These are phyloP conservation scores for Cercospora janseana DNA, from an alignment of 2,329 filamentous ascomycete genomes.

Conservation along the genomic window DNA sequence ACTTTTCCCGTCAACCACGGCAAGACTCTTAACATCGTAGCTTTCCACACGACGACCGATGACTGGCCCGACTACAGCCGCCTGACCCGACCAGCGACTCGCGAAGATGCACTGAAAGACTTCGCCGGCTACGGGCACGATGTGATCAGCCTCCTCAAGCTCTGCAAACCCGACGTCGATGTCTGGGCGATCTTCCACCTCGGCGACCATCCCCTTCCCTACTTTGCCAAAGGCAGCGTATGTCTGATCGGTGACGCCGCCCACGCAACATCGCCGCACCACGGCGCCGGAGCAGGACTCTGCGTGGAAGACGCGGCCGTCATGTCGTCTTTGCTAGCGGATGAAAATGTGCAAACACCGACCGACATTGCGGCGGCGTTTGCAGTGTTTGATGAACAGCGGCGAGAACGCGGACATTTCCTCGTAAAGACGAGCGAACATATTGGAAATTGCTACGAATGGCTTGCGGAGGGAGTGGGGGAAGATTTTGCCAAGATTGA, in stretches of 20 bases:
- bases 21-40: constrained; percentile 32
- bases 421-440: constrained; percentile 44
- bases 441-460: constrained; percentile 43
- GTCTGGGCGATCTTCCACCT: constrained; percentile 45
- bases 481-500: constrained; percentile 27
- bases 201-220: constrained; percentile 38
- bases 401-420: constrained; percentile 47
- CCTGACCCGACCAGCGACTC: constrained; percentile 27
- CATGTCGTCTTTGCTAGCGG: constrained; percentile 31
- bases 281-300: constrained; percentile 39
- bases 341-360: constrained; percentile 20
- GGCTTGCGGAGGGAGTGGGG: constrained; percentile 28
- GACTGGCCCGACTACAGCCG: constrained; percentile 30
- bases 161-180: constrained; percentile 29
- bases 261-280: constrained; percentile 45
- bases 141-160: constrained; percentile 28
- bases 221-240: constrained; percentile 38
- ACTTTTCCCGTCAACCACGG: constrained; percentile 52
- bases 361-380: constrained; percentile 40
- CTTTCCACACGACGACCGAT: constrained; percentile 27
- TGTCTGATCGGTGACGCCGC: constrained; percentile 43
- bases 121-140: constrained; percentile 30
- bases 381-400: constrained; percentile 39
- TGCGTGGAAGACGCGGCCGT: constrained; percentile 35
- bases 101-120: constrained; percentile 28